phyloP scores from a whole-genome alignment of 805 yeast genomes.

The Debaryomyces castellii region DNA sequence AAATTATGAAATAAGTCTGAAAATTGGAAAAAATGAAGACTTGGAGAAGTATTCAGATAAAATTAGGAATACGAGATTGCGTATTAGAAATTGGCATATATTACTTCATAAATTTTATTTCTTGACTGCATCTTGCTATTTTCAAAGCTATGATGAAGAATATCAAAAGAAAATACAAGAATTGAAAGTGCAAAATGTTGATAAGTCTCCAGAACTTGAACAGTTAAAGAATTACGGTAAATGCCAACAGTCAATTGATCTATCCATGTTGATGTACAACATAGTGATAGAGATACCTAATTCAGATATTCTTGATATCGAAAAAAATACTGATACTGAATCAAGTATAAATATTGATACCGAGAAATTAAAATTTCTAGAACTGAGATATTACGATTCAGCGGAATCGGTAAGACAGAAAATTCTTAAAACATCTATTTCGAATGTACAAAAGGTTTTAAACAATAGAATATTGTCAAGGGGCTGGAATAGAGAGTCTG shows the following conservation, averaged over 20 bases:
- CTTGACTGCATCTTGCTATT: constrained; percentile 72
- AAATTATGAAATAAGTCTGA: constrained; percentile 1
- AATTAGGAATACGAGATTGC: constrained; percentile 20
- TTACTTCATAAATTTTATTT: constrained; percentile 75
- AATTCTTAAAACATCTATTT: constrained; percentile 30
- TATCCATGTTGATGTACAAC: constrained; percentile 21
- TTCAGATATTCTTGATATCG: constrained; percentile 1
- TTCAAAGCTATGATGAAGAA: constrained; percentile 45
- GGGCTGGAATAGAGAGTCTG: constrained; percentile 9
- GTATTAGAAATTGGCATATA: constrained; percentile 53
- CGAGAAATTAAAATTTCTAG: constrained; percentile 19
- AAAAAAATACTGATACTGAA: not conserved
- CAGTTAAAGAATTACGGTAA: constrained; percentile 6
- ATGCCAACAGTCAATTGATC: constrained; percentile 14
- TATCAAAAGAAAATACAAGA: constrained; percentile 23
- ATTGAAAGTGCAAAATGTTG: constrained; percentile 7
- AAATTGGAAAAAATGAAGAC: constrained; percentile 6
- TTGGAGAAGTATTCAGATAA: constrained; percentile 20
- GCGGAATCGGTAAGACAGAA: constrained; percentile 37
- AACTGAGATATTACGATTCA: constrained; percentile 28
- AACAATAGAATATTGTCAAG: constrained; percentile 21
- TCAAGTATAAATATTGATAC: not conserved
- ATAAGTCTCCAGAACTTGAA: constrained; percentile 3
- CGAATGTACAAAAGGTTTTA: constrained; percentile 25
- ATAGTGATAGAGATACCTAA: constrained; percentile 4